Percentiles rank a stretch among this genome's conserved stretches.
These are phyloP conservation scores for Amborella trichopoda DNA, from an alignment of 164 flowering plant genomes.

Conservation along the genomic window DNA sequence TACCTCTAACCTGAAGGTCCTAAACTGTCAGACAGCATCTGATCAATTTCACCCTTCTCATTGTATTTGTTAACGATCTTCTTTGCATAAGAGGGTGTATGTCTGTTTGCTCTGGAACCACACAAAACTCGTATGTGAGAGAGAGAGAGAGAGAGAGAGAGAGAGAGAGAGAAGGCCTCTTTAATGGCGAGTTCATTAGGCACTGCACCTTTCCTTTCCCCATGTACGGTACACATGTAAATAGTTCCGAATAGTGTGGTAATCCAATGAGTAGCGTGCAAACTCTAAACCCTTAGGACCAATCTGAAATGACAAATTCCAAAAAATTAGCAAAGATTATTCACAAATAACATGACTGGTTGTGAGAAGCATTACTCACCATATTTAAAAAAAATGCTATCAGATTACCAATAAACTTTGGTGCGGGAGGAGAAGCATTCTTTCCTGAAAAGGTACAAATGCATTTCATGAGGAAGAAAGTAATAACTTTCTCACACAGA, in stretches of 20 bases:
- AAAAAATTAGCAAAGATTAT: too few relatives aligned
- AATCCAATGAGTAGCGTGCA: slow-evolving; percentile 91
- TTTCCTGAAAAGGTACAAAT: too few relatives aligned
- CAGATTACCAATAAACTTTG: slow-evolving; percentile 73
- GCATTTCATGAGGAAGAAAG: too few relatives aligned
- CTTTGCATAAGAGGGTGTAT: slow-evolving; percentile 86
- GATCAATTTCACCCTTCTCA: slow-evolving; percentile 70
- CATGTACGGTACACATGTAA: slow-evolving; percentile 65
- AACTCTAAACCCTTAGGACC: slow-evolving; percentile 98
- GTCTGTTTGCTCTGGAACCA: slow-evolving; percentile 79
- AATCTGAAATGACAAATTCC: slow-evolving; percentile 35
- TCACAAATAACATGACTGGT: background rate
- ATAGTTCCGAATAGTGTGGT: slow-evolving; percentile 90
- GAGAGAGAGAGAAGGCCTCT: too few relatives aligned
- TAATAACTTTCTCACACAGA: too few relatives aligned
- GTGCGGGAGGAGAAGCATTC: slow-evolving; percentile 37
- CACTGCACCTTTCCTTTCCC: slow-evolving; percentile 74
- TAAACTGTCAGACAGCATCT: slow-evolving; percentile 30
- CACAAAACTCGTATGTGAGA: too few relatives aligned
- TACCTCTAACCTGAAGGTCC: background rate
- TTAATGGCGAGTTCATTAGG: background rate
- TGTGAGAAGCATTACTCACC: slow-evolving; percentile 25
- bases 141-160: too few relatives aligned
- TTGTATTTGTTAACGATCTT: slow-evolving; percentile 80
- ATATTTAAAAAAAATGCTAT: slow-evolving; percentile 75